Conservation (phyloP, 805 yeast species). For the Wickerhamomyces alni region DNA sequence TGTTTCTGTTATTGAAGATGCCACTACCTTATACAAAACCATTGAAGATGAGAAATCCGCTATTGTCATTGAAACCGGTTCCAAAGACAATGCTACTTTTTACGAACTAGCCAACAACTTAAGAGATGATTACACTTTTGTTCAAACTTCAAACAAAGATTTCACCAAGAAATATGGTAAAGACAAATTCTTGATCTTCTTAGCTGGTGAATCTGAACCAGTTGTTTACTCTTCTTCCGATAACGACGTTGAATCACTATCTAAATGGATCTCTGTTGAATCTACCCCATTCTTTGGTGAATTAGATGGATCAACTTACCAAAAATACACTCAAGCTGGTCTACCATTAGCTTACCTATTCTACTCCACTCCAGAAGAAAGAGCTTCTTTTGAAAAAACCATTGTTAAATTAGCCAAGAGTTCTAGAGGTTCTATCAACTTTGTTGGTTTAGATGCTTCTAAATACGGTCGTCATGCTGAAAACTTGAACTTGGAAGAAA, state of each 20-base stretch:
- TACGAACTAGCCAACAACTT: conserved; percentile 51
- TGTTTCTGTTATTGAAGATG: conserved; percentile 44
- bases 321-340: conserved; percentile 62
- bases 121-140: conserved; percentile 62
- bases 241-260: conserved; percentile 16
- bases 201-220: conserved; percentile 27
- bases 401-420: conserved; percentile 64
- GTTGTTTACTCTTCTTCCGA: conserved; percentile 25
- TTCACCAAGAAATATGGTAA: conserved; percentile 29
- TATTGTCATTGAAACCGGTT: conserved; percentile 51
- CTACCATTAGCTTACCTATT: conserved; percentile 87
- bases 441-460: conserved; percentile 83
- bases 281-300: conserved; percentile 84
- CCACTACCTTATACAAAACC: conserved; percentile 44
- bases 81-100: conserved; percentile 51
- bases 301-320: conserved; percentile 73
- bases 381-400: conserved; percentile 43
- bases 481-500: conserved; percentile 74
- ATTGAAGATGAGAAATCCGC: conserved; percentile 41
- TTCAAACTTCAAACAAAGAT: conserved; percentile 35
- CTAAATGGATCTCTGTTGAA: conserved; percentile 41
- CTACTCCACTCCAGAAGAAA: conserved; percentile 64
- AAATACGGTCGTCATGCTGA: conserved; percentile 82
- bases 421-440: conserved; percentile 73
- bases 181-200: conserved; percentile 25